phyloP scores from a whole-genome alignment of 1,284 basidiomycete genomes.

The Puccinia coronata region DNA sequence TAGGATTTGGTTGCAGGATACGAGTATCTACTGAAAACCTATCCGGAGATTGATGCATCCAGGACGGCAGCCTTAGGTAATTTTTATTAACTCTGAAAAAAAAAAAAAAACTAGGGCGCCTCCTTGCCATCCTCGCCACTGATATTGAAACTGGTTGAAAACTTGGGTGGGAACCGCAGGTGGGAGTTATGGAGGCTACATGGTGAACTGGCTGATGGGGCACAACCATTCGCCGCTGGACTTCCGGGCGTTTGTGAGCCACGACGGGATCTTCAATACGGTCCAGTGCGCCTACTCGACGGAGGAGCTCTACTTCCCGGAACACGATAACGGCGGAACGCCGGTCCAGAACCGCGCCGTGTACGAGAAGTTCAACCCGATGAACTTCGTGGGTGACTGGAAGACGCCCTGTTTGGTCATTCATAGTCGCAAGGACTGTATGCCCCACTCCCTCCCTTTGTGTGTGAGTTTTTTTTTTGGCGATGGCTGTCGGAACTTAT shows the following conservation, averaged over 20 bases:
- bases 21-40: slow-evolving; percentile 42
- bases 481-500: background rate
- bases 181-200: slow-evolving; percentile 46
- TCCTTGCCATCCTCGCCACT: too few species aligned
- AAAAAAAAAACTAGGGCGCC: too few species aligned
- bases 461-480: too few species aligned
- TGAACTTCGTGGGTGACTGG: slow-evolving; percentile 52
- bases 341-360: slow-evolving; percentile 50
- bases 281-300: slow-evolving; percentile 51
- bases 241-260: slow-evolving; percentile 55
- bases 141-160: background rate
- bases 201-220: slow-evolving; percentile 55
- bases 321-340: slow-evolving; percentile 53
- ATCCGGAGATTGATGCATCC: slow-evolving; percentile 28
- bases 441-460: too few species aligned
- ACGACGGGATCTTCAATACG: slow-evolving; percentile 55
- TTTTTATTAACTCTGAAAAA: too few species aligned
- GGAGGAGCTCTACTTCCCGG: slow-evolving; percentile 56
- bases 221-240: slow-evolving; percentile 53
- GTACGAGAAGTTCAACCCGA: slow-evolving; percentile 51
- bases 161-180: background rate
- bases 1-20: slow-evolving; percentile 48
- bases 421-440: slow-evolving; percentile 54
- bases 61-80: slow-evolving; percentile 41
- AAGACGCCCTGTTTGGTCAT: slow-evolving; percentile 55